Percentiles rank a stretch among this genome's conserved stretches.
Evolutionary conservation across 73 alveolate species (phyloP).

Genomic region (Paramecium sonneborni): DNA sequence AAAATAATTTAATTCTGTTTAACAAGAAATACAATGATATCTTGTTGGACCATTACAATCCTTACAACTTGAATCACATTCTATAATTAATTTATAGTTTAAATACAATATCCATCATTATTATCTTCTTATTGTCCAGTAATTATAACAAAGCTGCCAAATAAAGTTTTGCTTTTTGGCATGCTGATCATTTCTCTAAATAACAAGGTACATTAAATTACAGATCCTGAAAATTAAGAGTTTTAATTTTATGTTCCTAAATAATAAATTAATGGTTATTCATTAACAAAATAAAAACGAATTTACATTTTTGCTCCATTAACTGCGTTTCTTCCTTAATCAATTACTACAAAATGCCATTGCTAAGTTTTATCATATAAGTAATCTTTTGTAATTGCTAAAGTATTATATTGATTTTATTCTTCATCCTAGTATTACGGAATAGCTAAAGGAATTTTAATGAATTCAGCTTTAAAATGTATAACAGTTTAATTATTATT

Average conservation of each 20-base stretch:
- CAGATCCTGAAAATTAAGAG: neutral
- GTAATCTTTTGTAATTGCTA: neutral
- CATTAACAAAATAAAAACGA: neutral
- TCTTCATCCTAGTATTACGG: neutral
- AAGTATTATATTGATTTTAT: neutral
- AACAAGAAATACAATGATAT: neutral
- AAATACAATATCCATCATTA: neutral
- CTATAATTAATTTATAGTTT: neutral
- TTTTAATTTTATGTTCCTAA: neutral
- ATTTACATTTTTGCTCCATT: neutral
- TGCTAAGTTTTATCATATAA: neutral
- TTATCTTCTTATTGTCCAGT: neutral
- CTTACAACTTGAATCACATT: neutral
- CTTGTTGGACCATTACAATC: neutral
- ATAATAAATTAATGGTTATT: neutral
- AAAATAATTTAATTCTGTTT: neutral
- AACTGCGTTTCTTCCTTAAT: neutral
- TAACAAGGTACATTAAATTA: neutral
- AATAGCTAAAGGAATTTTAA: neutral
- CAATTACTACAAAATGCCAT: neutral
- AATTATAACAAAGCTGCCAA: neutral
- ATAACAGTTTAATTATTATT: neutral
- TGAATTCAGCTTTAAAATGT: neutral
- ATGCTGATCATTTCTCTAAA: no score
- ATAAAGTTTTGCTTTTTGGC: neutral